Conservation (phyloP, 1,284 basidiomycete species). For the Cronartium ribicola region DNA sequence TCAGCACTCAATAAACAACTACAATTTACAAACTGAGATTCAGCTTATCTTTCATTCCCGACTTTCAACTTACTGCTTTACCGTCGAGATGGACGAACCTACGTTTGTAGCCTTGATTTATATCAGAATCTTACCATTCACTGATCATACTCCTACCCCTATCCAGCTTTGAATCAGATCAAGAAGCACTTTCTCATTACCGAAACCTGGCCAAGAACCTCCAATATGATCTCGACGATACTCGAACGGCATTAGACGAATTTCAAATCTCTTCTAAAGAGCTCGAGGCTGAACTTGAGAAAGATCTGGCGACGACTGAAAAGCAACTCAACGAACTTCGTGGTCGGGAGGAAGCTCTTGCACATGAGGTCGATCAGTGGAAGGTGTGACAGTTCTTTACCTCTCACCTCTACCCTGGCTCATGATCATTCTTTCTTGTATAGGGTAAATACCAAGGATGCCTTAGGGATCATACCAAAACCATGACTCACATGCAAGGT, state of each 20-base stretch:
- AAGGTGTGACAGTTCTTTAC: slow-evolving; percentile 60
- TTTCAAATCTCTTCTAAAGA: slow-evolving; percentile 87
- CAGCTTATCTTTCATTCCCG: too few relatives aligned
- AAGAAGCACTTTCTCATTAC: slow-evolving; percentile 23
- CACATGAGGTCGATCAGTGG: slow-evolving; percentile 82
- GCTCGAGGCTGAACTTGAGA: slow-evolving; percentile 85
- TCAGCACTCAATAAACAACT: too few relatives aligned
- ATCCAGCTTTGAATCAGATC: slow-evolving; percentile 22
- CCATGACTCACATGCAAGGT: slow-evolving; percentile 74
- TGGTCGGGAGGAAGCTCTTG: slow-evolving; percentile 67
- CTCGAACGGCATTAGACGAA: slow-evolving; percentile 58
- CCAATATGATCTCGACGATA: slow-evolving; percentile 36
- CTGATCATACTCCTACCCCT: not conserved
- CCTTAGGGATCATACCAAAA: slow-evolving; percentile 82
- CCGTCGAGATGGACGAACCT: slow-evolving; percentile 9
- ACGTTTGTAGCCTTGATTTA: too few relatives aligned
- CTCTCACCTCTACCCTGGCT: slow-evolving; percentile 28
- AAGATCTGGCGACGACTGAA: slow-evolving; percentile 79
- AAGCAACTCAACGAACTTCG: slow-evolving; percentile 75
- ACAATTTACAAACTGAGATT: too few relatives aligned
- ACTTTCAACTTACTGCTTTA: too few relatives aligned
- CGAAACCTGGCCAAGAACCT: slow-evolving; percentile 31
- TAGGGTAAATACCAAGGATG: slow-evolving; percentile 81
- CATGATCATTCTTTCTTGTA: slow-evolving; percentile 32
- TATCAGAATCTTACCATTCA: not conserved